phyloP scores from a whole-genome alignment of 768 basidiomycete genomes.

The Agrocybe pediades region DNA sequence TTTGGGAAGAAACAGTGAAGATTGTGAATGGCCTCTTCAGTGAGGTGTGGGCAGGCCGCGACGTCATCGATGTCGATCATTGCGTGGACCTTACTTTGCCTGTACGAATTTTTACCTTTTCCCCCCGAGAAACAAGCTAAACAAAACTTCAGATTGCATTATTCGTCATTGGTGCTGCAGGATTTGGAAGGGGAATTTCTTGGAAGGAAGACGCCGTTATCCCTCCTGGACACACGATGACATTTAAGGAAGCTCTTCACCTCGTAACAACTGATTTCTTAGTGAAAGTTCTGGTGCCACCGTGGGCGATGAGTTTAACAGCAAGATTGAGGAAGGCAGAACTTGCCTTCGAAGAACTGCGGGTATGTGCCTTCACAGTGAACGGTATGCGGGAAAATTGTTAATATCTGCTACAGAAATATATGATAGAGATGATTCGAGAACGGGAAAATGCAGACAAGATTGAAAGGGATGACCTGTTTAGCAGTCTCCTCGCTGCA shows the following conservation, averaged over 20 bases:
- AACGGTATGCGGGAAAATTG: neutral
- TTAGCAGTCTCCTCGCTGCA: constrained; percentile 51
- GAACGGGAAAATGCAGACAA: constrained; percentile 37
- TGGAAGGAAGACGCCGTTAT: constrained; percentile 38
- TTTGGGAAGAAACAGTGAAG: constrained; percentile 46
- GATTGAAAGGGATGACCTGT: constrained; percentile 48
- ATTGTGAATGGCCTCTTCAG: constrained; percentile 41
- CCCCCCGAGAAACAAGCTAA: neutral
- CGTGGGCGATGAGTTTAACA: constrained; percentile 39
- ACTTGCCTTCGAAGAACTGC: constrained; percentile 18
- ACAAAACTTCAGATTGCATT: constrained; percentile 42
- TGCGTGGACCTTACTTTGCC: constrained; percentile 50
- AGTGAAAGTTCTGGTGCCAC: constrained; percentile 38
- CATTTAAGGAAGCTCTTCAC: constrained; percentile 44
- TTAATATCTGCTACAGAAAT: constrained; percentile 16
- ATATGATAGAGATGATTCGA: constrained; percentile 56
- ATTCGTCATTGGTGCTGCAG: constrained; percentile 51
- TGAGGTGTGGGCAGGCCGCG: constrained; percentile 44
- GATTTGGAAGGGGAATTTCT: constrained; percentile 48
- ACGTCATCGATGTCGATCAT: constrained; percentile 41
- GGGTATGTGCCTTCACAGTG: constrained; percentile 25
- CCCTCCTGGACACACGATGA: constrained; percentile 42
- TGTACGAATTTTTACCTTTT: constrained; percentile 28
- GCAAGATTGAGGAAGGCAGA: constrained; percentile 23
- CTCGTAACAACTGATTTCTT: constrained; percentile 37